Conservation (phyloP, 2,329 filamentous ascomycete genomes). For the Botryosphaeria agaves region DNA sequence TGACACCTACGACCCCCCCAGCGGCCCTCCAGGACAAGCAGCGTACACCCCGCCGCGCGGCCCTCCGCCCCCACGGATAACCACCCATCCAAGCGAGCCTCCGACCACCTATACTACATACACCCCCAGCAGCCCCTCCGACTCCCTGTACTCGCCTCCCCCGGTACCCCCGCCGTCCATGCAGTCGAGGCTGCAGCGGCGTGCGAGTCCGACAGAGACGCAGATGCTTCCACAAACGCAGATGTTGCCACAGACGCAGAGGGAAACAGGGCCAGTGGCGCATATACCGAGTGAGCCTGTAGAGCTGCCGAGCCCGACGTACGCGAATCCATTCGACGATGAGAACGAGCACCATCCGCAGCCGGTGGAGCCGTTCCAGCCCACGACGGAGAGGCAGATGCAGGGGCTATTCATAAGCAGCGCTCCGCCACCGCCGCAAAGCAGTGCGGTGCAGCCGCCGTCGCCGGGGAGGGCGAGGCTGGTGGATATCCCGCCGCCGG, state of each 20-base stretch:
- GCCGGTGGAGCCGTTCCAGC: conserved; percentile 1
- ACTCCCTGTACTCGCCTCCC: background rate
- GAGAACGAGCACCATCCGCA: conserved; percentile 1
- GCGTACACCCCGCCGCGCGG: too few species aligned
- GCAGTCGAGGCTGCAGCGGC: background rate
- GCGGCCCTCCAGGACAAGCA: too few species aligned
- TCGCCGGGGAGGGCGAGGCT: background rate
- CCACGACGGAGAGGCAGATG: background rate
- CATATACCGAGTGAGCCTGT: too few species aligned
- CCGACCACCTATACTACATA: background rate
- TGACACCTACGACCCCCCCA: background rate
- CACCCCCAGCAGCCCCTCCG: background rate
- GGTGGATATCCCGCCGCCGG: conserved; percentile 1
- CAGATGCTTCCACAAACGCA: conserved; percentile 1
- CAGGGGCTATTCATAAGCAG: conserved; percentile 2
- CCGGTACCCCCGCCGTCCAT: background rate
- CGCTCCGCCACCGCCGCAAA: conserved; percentile 5
- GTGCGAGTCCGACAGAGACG: conserved; percentile 1
- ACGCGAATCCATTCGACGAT: conserved; percentile 4
- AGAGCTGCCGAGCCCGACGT: too few species aligned
- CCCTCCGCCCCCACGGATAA: too few species aligned
- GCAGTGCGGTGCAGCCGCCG: background rate
- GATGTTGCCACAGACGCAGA: conserved; percentile 1
- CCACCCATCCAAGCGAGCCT: too few species aligned
- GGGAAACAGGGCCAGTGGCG: too few species aligned